phyloP scores from a whole-genome alignment of 2,329 filamentous ascomycete genomes.

The Verruconis gallopava region DNA sequence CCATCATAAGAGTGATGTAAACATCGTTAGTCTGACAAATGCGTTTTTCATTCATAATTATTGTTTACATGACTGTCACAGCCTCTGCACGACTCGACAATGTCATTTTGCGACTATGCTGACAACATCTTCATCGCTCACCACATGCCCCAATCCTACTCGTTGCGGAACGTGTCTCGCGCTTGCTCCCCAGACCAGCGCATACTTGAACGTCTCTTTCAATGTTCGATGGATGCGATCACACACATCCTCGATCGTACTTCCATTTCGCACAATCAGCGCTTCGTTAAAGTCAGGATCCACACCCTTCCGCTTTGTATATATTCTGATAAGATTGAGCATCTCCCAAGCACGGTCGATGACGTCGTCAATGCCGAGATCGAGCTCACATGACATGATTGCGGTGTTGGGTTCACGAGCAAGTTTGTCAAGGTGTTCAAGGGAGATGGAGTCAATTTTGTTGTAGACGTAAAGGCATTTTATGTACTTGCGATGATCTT shows the following conservation, averaged over 20 bases:
- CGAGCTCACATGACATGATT: conserved; percentile 95
- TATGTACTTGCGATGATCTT: conserved; percentile 97
- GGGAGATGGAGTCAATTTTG: conserved; percentile 91
- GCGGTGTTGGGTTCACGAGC: conserved; percentile 87
- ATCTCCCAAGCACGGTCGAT: conserved; percentile 94
- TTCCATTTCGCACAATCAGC: conserved; percentile 77
- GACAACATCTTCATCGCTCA: conserved; percentile 57
- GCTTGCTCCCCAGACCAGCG: conserved; percentile 92
- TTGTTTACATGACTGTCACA: no score
- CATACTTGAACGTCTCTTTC: conserved; percentile 99
- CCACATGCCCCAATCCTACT: conserved; percentile 72
- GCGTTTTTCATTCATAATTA: no score
- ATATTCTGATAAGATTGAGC: conserved; percentile 76
- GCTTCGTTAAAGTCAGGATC: conserved; percentile 87
- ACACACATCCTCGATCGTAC: conserved; percentile 91
- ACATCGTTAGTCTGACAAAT: no score
- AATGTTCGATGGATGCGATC: conserved; percentile 85
- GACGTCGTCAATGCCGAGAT: conserved; percentile 85
- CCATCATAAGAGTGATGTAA: no score
- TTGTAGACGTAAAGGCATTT: conserved; percentile 94
- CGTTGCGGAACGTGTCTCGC: conserved; percentile 89
- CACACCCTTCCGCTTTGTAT: conserved; percentile 83
- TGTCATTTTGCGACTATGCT: conserved; percentile 43
- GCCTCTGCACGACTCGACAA: no score
- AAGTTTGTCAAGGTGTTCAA: conserved; percentile 85